phyloP scores from a whole-genome alignment of 2,329 filamentous ascomycete genomes.

The Trichoderma afroharzianum region DNA sequence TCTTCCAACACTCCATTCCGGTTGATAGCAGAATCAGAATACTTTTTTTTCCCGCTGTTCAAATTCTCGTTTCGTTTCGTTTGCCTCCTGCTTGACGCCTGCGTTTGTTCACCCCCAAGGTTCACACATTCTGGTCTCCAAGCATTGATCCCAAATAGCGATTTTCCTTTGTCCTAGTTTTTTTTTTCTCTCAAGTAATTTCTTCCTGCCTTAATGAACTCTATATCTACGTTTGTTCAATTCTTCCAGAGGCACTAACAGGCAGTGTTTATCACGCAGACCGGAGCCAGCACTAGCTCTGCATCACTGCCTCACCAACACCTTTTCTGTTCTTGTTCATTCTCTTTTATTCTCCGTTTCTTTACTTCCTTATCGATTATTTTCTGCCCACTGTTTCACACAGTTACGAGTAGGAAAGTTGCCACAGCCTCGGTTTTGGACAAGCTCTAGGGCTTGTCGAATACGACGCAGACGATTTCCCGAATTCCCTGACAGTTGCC shows the following conservation, averaged over 20 bases:
- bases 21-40: neutral
- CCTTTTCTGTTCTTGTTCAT: neutral
- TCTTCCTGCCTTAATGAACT: neutral
- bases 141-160: neutral
- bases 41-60: neutral
- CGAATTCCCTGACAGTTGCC: neutral
- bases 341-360: neutral
- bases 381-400: neutral
- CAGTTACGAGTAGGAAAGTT: neutral
- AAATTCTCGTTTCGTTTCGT: slow-evolving; percentile 2
- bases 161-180: neutral
- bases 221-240: neutral
- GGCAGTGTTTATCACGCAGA: neutral
- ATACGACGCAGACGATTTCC: neutral
- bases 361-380: neutral
- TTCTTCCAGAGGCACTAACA: neutral
- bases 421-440: neutral
- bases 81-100: neutral
- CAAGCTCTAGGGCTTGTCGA: neutral
- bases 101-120: neutral
- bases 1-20: neutral
- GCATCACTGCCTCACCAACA: neutral
- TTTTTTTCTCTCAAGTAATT: too few species aligned
- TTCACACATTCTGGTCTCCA: neutral
- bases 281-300: neutral